phyloP scores from a whole-genome alignment of 1,139 yeast species.

The Suhomyces chickasaworum region DNA sequence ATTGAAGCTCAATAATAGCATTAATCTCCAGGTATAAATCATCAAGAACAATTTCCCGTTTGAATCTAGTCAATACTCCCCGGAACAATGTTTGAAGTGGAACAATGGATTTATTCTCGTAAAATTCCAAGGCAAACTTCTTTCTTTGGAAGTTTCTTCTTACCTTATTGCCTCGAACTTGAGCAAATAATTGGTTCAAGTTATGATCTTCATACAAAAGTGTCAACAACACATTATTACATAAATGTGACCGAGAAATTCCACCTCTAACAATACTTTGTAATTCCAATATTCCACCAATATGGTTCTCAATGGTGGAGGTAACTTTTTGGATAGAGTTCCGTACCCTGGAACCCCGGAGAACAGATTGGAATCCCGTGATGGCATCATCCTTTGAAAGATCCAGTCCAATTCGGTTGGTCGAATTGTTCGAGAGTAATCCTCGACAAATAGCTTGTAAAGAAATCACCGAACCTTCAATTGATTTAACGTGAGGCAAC shows the following conservation, averaged over 20 bases:
- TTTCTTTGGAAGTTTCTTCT: conserved; percentile 31
- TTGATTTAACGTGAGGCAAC: conserved; percentile 24
- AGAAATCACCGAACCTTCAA: conserved; percentile 29
- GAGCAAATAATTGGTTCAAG: conserved; percentile 45
- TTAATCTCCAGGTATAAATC: conserved; percentile 51
- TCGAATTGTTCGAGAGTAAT: conserved; percentile 4
- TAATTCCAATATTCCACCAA: conserved; percentile 31
- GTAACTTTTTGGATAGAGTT: conserved; percentile 23
- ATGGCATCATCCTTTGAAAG: conserved; percentile 21
- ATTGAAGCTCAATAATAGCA: conserved; percentile 49
- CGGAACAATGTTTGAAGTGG: conserved; percentile 41
- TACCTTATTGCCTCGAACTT: conserved; percentile 45
- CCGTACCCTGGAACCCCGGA: conserved; percentile 35
- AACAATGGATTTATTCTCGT: conserved; percentile 26
- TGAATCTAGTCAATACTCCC: conserved; percentile 55
- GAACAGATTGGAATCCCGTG: conserved; percentile 34
- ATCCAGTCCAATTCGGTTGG: conserved; percentile 18
- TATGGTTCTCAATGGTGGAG: conserved; percentile 19
- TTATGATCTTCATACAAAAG: conserved; percentile 42
- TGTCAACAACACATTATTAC: conserved; percentile 46
- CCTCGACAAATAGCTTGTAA: conserved; percentile 40
- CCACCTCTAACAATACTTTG: conserved; percentile 61
- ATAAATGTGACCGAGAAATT: conserved; percentile 45
- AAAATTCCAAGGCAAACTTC: conserved; percentile 26
- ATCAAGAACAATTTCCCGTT: conserved; percentile 50